Base-by-base conservation (phyloP, 441 rosid species). In the Jatropha multifida region DNA sequence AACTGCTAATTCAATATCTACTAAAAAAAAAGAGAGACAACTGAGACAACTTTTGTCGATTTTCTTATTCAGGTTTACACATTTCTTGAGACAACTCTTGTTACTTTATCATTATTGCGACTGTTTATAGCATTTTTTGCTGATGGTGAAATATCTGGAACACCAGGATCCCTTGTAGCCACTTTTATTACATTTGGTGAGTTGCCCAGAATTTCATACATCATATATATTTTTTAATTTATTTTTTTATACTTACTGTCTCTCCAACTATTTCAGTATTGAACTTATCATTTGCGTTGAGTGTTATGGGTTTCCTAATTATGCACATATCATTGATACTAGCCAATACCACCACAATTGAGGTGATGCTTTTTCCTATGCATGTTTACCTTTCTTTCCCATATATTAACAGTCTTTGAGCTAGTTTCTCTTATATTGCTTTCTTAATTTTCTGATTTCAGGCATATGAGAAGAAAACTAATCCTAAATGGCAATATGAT, bases 381-480 rank as follows among this genome's bases (percentile, higher is more conserved):
- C 44, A 38, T 20, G 68, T 54, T 75, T 71, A n/a, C 63, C 46
- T 26, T 55, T 20, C 48, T 73, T 59, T 70, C 11, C 23, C 66
- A n/a, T 51, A 42, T 48, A 11, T 64, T 74, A 62, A 44, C 48
- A 64, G 32, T 23, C 51, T 65, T 69, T 62, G 11, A 51, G 20
- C 65, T 32, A 40, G 55, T 69, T 10, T 63, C 74, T 40, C 32
- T 0, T 15, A 10, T 64, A 51, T 73, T 70, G 69, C 58, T 76
- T 68, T 26, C 83, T 77, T 40, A 61, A 60, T 74, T 48, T 68
- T 32, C 79, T 70, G 73, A 3, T 70, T 76, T 61, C 85, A 94
- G 99, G 97, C 96, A 55, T 94, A 87, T 74, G 98, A 93, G 81
- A 92, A 89, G 88, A 93, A 85, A 85, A 82, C 85, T 63, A 66